Conservation (phyloP, 495 filamentous ascomycete genomes). For the Penicillium psychrofluorescens region DNA sequence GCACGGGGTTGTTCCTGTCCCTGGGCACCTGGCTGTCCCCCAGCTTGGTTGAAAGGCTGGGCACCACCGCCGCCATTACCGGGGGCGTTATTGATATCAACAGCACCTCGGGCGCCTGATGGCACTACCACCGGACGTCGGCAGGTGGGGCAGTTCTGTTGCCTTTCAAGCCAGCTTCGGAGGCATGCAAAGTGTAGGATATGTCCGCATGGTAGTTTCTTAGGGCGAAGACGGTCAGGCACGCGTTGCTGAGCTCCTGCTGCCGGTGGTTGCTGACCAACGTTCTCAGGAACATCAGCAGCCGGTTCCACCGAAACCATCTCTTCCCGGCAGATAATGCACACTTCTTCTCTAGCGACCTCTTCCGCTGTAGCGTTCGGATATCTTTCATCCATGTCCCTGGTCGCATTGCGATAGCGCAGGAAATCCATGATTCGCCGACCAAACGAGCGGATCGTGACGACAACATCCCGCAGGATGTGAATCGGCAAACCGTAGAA, state of each 20-base stretch:
- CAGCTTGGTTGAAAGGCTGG: constrained; percentile 22
- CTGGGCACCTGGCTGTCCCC: constrained; percentile 21
- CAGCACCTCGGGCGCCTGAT: constrained; percentile 20
- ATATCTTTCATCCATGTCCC: constrained; percentile 87
- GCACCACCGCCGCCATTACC: constrained; percentile 17
- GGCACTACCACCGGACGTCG: constrained; percentile 61
- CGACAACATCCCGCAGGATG: constrained; percentile 88
- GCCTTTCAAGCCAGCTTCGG: constrained; percentile 94
- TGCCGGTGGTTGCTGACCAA: constrained; percentile 2
- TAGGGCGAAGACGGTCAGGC: constrained; percentile 80
- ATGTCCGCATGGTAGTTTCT: constrained; percentile 94
- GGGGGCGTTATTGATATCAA: constrained; percentile 15
- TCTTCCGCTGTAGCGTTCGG: constrained; percentile 89
- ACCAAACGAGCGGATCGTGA: constrained; percentile 85
- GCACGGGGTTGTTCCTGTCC: constrained; percentile 32
- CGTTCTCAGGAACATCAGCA: constrained; percentile 26
- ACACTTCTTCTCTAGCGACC: constrained; percentile 77
- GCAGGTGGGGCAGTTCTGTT: constrained; percentile 96
- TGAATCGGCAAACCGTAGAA: constrained; percentile 96
- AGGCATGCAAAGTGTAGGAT: constrained; percentile 92
- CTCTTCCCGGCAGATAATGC: constrained; percentile 95
- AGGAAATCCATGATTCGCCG: constrained; percentile 82
- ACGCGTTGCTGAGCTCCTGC: constrained; percentile 15
- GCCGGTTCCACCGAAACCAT: constrained; percentile 67
- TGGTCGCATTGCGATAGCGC: constrained; percentile 78